phyloP scores from a whole-genome alignment of 345 rosid genomes.

The Linum tenue region DNA sequence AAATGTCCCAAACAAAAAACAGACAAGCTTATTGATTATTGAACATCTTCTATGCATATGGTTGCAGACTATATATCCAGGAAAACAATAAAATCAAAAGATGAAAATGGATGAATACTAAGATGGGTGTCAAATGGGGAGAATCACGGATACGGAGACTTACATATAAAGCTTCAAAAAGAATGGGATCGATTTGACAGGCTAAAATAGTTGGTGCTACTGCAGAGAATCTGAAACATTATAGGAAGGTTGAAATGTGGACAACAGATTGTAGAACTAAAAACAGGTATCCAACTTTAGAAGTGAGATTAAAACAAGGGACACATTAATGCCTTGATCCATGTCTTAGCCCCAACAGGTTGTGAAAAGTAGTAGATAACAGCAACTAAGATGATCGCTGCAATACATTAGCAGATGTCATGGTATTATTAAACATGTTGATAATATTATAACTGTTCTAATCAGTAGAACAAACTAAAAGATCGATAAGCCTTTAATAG shows the following conservation, averaged over 20 bases:
- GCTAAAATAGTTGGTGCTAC: conserved; percentile 75
- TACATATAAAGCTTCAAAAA: conserved; percentile 90
- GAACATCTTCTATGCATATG: neutral
- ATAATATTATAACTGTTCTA: no score
- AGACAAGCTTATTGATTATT: neutral
- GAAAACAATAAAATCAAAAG: neutral
- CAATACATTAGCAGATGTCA: neutral
- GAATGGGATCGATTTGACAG: conserved; percentile 69
- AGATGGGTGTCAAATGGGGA: conserved; percentile 2
- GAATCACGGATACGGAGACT: conserved; percentile 19
- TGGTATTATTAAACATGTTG: no score
- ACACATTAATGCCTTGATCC: conserved; percentile 12
- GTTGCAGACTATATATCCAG: neutral
- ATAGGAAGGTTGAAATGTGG: conserved; percentile 23
- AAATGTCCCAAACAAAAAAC: neutral
- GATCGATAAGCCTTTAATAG: neutral
- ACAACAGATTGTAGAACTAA: neutral
- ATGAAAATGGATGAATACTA: neutral
- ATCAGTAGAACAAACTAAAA: no score
- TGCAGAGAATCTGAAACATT: conserved; percentile 58
- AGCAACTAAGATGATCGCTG: conserved; percentile 9
- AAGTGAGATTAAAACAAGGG: neutral
- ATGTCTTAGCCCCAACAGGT: conserved; percentile 3
- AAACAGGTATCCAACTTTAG: conserved; percentile 1
- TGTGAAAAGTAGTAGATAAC: conserved; percentile 53